phyloP scores from a whole-genome alignment of 1,284 basidiomycete species.

The Marasmius tenuissimus region DNA sequence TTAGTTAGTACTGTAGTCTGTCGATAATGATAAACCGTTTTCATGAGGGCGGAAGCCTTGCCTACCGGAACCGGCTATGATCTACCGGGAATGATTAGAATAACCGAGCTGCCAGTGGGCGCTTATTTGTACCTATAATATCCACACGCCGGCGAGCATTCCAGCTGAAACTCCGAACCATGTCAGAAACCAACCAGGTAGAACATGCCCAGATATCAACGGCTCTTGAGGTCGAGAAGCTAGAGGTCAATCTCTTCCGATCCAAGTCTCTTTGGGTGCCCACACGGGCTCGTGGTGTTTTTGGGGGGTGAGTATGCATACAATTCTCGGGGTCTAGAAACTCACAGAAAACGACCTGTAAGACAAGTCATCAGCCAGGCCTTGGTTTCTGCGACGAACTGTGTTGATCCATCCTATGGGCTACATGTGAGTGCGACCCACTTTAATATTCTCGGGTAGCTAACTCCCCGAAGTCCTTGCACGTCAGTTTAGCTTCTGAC shows the following conservation, averaged over 20 bases:
- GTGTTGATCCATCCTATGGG: slow-evolving; percentile 65
- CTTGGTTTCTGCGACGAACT: slow-evolving; percentile 75
- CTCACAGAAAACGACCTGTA: not conserved
- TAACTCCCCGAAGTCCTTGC: slow-evolving; percentile 14
- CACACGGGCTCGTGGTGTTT: slow-evolving; percentile 71
- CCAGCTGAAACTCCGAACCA: slow-evolving; percentile 4
- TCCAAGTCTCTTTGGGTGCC: slow-evolving; percentile 76
- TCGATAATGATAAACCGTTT: not conserved
- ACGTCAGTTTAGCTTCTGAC: slow-evolving; percentile 5
- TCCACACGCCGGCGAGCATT: no score
- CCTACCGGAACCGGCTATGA: not conserved
- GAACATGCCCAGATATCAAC: slow-evolving; percentile 67
- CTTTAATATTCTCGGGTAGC: not conserved
- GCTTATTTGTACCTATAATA: no score
- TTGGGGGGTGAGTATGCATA: slow-evolving; percentile 61
- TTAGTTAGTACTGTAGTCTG: not conserved
- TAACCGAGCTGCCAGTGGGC: not conserved
- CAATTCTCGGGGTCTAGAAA: not conserved
- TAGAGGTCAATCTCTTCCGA: slow-evolving; percentile 77
- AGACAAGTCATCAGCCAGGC: slow-evolving; percentile 88
- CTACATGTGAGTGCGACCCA: slow-evolving; percentile 61
- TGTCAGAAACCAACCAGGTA: slow-evolving; percentile 38
- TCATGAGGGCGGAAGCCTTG: not conserved
- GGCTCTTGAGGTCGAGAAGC: slow-evolving; percentile 73
- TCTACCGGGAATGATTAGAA: not conserved